phyloP scores from a whole-genome alignment of 1,139 yeast species.

The Zygotorulaspora mrakii region DNA sequence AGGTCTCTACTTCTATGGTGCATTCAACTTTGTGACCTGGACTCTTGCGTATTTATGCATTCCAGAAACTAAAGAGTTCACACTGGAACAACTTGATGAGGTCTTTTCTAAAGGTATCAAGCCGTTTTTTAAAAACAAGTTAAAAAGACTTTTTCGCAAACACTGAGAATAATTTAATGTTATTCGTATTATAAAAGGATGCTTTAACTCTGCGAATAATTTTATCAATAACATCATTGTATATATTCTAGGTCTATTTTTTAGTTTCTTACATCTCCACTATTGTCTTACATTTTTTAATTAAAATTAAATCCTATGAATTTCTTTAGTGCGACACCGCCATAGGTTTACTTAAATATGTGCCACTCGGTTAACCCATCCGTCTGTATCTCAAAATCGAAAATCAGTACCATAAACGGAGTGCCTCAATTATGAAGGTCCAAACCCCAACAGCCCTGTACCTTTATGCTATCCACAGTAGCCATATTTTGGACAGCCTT shows the following conservation, averaged over 20 bases:
- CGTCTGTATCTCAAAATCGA: too few species aligned
- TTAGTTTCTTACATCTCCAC: too few species aligned
- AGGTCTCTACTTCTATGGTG: constrained; percentile 55
- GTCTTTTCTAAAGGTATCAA: constrained; percentile 39
- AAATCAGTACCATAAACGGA: constrained; percentile 42
- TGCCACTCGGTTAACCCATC: too few species aligned
- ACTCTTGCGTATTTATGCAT: constrained; percentile 49
- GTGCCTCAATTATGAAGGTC: constrained; percentile 40
- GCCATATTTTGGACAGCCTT: constrained; percentile 18
- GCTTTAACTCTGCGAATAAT: background rate
- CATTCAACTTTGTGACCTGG: constrained; percentile 52
- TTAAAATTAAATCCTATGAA: too few species aligned
- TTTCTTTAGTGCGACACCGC: too few species aligned
- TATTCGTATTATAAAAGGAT: too few species aligned
- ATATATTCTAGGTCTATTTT: too few species aligned
- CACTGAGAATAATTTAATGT: constrained; percentile 1
- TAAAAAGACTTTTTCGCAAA: constrained; percentile 5
- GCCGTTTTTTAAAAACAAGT: constrained; percentile 16
- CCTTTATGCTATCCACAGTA: constrained; percentile 33
- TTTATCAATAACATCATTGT: too few species aligned
- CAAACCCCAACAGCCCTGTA: constrained; percentile 39
- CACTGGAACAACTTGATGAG: constrained; percentile 57
- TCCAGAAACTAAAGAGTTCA: constrained; percentile 59
- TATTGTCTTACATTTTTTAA: too few species aligned
- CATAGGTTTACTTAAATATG: too few species aligned